Base-by-base conservation (phyloP, 371 early-diverging fungal genomes). In the Phascolomyces articulosus region DNA sequence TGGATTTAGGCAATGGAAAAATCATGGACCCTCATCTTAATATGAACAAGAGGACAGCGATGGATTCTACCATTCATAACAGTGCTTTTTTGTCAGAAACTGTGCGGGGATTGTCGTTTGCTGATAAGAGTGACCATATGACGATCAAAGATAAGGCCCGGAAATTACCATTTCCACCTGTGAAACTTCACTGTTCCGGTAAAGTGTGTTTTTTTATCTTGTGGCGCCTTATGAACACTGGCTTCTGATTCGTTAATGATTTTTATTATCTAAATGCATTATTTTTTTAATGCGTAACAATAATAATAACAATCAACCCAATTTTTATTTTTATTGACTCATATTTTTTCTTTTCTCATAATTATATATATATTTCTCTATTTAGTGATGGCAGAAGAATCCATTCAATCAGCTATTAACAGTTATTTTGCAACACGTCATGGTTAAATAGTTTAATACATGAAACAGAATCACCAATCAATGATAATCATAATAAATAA, bases 131-230 rank as follows among this genome's bases (percentile, higher is more conserved):
- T 15, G 80, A 89, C 28, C 82, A 90, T 71, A 95, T 99, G 68
- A 95, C 91, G 73, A 99, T 98, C 77, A 95, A 93, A 0, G 96
- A 96, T 49, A 97, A 98, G 77, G 99, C 99, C 40, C 91, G 92
- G 69, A 96, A 98, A 74, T 84, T 99, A 60, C 86, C 90, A 34
- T 74, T 99, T 60, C 99, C 99, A 20, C 99, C 99, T 26, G 98
- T 98, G 63, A 99, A 99, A 85, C 86, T 98, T 23, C 98, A 99
- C 78, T 99, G 99, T 78, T 95, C 96, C 20, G 95, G 92, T 91
- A 82, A n/a, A n/a, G n/a, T 65, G 86, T 79, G 38, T 27, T 48
- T 31, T 6, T 31, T 6, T 31, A 31, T 31, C 31, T 31, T n/a
- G n/a, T n/a, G n/a, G n/a, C n/a, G n/a, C n/a, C n/a, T n/a, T n/a